Conservation (phyloP, 176 grass and related monocot species). For the Aegilops sharonensis region DNA sequence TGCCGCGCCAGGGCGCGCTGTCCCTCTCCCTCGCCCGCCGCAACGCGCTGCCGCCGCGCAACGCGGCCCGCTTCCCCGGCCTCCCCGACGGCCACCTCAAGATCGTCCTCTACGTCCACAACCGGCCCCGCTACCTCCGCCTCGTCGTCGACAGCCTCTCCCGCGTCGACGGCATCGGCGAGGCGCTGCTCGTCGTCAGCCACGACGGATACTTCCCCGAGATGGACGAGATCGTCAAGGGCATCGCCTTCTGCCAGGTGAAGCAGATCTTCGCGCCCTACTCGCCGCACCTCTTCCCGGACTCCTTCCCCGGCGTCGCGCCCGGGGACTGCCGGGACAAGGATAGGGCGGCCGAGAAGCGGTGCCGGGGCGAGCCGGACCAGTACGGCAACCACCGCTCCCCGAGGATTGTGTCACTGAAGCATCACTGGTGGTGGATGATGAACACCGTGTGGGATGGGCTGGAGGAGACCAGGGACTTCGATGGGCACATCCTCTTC, state of each 20-base stretch:
- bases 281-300: slow-evolving; percentile 80
- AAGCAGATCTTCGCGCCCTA: slow-evolving; percentile 93
- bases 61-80: slow-evolving; percentile 47
- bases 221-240: slow-evolving; percentile 82
- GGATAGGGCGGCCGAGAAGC: slow-evolving; percentile 58
- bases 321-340: slow-evolving; percentile 73
- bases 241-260: slow-evolving; percentile 86
- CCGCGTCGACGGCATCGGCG: slow-evolving; percentile 66
- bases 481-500: slow-evolving; percentile 74
- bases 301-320: slow-evolving; percentile 69
- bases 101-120: slow-evolving; percentile 89
- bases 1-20: slow-evolving; percentile 72
- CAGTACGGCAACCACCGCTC: slow-evolving; percentile 93
- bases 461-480: slow-evolving; percentile 69
- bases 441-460: slow-evolving; percentile 99
- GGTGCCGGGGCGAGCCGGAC: slow-evolving; percentile 61
- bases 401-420: slow-evolving; percentile 82
- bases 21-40: slow-evolving; percentile 71
- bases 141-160: slow-evolving; percentile 76
- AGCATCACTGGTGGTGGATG: slow-evolving; percentile 99
- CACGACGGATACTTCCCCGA: slow-evolving; percentile 87
- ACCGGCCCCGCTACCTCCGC: slow-evolving; percentile 78
- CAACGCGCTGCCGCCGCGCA: slow-evolving; percentile 73
- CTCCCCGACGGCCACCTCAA: slow-evolving; percentile 65
- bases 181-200: slow-evolving; percentile 89